Evolutionary conservation across 805 yeast species (phyloP).

Genomic region (Kuraishia molischiana): DNA sequence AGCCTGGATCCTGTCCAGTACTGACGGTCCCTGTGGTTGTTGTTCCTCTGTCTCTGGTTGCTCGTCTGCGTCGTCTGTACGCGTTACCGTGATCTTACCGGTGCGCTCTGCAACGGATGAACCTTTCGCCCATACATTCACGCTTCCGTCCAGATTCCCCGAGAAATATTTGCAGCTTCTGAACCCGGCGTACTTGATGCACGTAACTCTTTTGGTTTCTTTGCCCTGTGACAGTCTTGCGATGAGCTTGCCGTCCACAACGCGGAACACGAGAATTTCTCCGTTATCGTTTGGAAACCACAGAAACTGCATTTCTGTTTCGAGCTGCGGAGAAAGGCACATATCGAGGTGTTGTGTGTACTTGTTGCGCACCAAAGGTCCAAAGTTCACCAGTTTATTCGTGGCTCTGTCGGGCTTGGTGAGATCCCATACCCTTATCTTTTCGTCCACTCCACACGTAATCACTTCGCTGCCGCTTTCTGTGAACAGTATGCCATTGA

Average conservation of each 20-base stretch:
- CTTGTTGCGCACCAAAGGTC: constrained; percentile 66
- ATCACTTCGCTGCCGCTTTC: constrained; percentile 52
- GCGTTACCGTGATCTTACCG: background rate
- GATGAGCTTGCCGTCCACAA: constrained; percentile 53
- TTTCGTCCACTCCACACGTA: constrained; percentile 74
- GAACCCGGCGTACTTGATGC: constrained; percentile 39
- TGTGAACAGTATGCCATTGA: constrained; percentile 74
- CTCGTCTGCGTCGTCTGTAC: background rate
- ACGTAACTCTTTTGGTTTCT: constrained; percentile 35
- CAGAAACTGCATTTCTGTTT: constrained; percentile 46
- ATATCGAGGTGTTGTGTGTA: constrained; percentile 48
- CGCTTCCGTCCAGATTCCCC: constrained; percentile 62
- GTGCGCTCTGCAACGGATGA: constrained; percentile 6
- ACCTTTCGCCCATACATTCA: constrained; percentile 42
- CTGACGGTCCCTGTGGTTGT: constrained; percentile 3
- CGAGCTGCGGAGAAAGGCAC: constrained; percentile 38
- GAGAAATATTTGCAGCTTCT: constrained; percentile 37
- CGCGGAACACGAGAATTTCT: constrained; percentile 49
- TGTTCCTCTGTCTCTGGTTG: constrained; percentile 2
- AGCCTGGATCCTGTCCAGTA: constrained; percentile 16
- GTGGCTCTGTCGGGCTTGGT: constrained; percentile 32
- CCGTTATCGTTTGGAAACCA: constrained; percentile 73
- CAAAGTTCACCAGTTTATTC: constrained; percentile 64
- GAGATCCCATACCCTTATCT: constrained; percentile 71
- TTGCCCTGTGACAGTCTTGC: constrained; percentile 41